Conservation (phyloP, 2,329 filamentous ascomycete species). For the Aspergillus costaricaensis region DNA sequence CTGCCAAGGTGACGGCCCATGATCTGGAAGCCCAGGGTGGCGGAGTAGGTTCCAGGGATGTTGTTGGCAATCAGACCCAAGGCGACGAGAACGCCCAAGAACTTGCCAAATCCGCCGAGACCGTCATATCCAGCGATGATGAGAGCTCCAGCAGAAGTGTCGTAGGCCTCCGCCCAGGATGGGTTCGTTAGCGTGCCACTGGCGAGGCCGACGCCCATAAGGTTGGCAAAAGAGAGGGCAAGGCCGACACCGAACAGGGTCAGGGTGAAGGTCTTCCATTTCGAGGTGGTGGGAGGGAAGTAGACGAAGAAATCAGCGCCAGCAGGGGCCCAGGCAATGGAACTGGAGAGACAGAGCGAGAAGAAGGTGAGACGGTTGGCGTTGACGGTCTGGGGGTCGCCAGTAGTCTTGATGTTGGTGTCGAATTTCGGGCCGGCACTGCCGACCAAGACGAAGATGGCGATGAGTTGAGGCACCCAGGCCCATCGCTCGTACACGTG, state of each 20-base stretch:
- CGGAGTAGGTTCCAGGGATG: slow-evolving; percentile 40
- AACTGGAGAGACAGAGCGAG: slow-evolving; percentile 29
- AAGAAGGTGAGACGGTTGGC: slow-evolving; percentile 32
- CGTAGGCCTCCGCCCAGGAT: slow-evolving; percentile 3
- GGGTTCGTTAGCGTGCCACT: neutral
- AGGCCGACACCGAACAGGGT: slow-evolving; percentile 2
- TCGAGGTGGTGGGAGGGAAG: slow-evolving; percentile 35
- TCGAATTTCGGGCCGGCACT: slow-evolving; percentile 33
- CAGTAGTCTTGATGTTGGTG: slow-evolving; percentile 2
- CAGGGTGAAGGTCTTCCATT: slow-evolving; percentile 14
- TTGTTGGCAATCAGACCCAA: slow-evolving; percentile 42
- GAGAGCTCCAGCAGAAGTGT: slow-evolving; percentile 34
- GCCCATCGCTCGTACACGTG: slow-evolving; percentile 37
- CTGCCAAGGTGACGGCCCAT: slow-evolving; percentile 31
- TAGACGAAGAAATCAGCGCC: slow-evolving; percentile 41
- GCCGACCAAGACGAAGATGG: slow-evolving; percentile 37
- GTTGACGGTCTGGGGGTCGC: slow-evolving; percentile 3
- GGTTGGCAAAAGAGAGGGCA: neutral
- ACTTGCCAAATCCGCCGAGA: slow-evolving; percentile 38
- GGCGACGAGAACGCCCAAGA: slow-evolving; percentile 39
- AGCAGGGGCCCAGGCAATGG: slow-evolving; percentile 26
- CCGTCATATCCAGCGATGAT: slow-evolving; percentile 33
- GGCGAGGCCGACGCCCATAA: slow-evolving; percentile 7
- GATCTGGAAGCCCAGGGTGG: slow-evolving; percentile 39
- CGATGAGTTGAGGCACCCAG: slow-evolving; percentile 38